Evolutionary conservation across 306 rosid species (phyloP).

Genomic region (Aeschynomene evenia): DNA sequence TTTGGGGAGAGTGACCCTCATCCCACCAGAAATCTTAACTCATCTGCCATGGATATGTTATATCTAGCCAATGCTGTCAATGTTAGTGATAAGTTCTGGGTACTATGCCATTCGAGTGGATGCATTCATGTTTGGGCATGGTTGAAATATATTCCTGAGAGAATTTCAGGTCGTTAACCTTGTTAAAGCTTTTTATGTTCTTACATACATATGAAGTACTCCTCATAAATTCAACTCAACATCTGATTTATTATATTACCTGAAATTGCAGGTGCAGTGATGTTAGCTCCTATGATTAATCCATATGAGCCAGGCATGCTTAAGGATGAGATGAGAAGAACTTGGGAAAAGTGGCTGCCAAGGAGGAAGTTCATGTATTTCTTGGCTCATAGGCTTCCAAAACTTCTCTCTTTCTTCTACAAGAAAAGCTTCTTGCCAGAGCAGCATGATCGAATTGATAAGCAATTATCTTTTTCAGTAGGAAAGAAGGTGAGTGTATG

Average conservation of each 20-base stretch:
- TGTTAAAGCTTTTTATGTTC: not conserved
- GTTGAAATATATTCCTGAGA: constrained; percentile 79
- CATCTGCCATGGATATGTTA: constrained; percentile 84
- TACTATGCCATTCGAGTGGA: constrained; percentile 80
- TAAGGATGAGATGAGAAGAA: constrained; percentile 71
- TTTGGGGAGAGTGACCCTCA: constrained; percentile 99
- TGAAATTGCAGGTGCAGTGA: constrained; percentile 71
- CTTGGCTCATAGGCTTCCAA: constrained; percentile 79
- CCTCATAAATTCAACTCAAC: not conserved
- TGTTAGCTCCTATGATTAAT: constrained; percentile 82
- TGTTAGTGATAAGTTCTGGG: constrained; percentile 80
- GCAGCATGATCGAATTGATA: constrained; percentile 68
- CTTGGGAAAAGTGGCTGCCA: constrained; percentile 82
- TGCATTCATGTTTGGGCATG: constrained; percentile 93
- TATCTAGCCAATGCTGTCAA: constrained; percentile 67
- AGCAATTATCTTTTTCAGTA: constrained; percentile 54
- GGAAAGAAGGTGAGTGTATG: constrained; percentile 69
- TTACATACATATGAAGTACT: not conserved
- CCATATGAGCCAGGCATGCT: constrained; percentile 77
- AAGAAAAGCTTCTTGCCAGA: constrained; percentile 71
- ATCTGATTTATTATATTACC: constrained; percentile 23
- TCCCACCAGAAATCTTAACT: constrained; percentile 69
- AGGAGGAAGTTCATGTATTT: constrained; percentile 63
- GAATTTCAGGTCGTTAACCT: constrained; percentile 65
- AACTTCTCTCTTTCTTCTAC: constrained; percentile 65